These are phyloP conservation scores for Guyanaporus albipodus DNA, from an alignment of 768 basidiomycete species.

Conservation along the genomic window DNA sequence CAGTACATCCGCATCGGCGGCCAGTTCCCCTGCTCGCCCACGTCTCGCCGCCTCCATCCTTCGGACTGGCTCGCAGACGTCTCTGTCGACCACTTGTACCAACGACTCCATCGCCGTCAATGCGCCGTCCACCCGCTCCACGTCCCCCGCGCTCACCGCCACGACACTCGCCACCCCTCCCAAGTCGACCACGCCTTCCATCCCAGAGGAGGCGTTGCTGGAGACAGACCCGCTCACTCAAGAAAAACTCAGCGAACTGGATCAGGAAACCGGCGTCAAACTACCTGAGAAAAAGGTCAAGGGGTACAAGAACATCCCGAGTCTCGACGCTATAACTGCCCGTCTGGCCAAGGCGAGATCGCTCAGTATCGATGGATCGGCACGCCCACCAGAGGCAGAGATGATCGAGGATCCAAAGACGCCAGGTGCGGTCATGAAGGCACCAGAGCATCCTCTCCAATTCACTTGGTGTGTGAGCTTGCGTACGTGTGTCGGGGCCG, in stretches of 20 bases:
- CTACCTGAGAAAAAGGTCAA: slow-evolving; percentile 37
- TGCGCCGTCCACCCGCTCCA: slow-evolving; percentile 59
- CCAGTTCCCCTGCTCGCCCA: slow-evolving; percentile 45
- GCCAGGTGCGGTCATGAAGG: slow-evolving; percentile 63
- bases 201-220: slow-evolving; percentile 35
- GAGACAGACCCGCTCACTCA: slow-evolving; percentile 50
- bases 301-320: slow-evolving; percentile 87
- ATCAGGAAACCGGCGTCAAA: slow-evolving; percentile 45
- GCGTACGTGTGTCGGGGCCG: background rate
- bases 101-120: slow-evolving; percentile 68
- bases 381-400: slow-evolving; percentile 71
- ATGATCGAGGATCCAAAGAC: slow-evolving; percentile 82
- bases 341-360: slow-evolving; percentile 68
- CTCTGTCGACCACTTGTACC: slow-evolving; percentile 44
- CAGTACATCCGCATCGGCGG: slow-evolving; percentile 26
- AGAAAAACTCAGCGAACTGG: slow-evolving; percentile 62
- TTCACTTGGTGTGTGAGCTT: slow-evolving; percentile 60
- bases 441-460: slow-evolving; percentile 80
- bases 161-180: slow-evolving; percentile 38
- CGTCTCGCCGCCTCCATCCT: slow-evolving; percentile 72
- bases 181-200: slow-evolving; percentile 39
- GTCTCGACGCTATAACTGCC: slow-evolving; percentile 80
- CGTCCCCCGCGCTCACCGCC: slow-evolving; percentile 56
- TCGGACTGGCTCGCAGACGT: slow-evolving; percentile 55
- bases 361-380: slow-evolving; percentile 54